Base-by-base conservation (phyloP, 164 flowering plant genomes). In the Santalum album region DNA sequence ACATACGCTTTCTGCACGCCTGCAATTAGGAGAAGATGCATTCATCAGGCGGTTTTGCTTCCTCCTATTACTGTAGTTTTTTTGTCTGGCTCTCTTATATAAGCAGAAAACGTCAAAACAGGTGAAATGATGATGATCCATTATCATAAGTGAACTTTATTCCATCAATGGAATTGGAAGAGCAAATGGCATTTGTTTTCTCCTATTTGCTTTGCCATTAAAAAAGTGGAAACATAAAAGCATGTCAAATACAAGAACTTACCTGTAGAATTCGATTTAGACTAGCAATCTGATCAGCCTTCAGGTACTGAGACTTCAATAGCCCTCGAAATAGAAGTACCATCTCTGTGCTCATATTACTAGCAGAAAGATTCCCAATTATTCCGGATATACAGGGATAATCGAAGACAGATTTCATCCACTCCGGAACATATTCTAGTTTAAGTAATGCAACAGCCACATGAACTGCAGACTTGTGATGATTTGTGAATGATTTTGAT, bases 261-360 rank as follows among this genome's bases (percentile, higher is more conserved):
- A 85, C 99, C 97, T 85, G 97, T 51, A 89, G 74, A 5, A 82
- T 56, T 44, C 50, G 65, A 69, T 71, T 75, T 12, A 92, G 65
- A 40, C 59, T 58, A 12, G 67, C 60, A 42, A 83, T 68, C 24
- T 87, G 92, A 51, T 83, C 80, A 24, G 73, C 25, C 9, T 69
- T 77, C 56, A 92, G 71, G 67, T 66, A 79, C 11, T 67, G 68
- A 15, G 72, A 68, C 18, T 32, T 53, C 54, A 74, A 51, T 18
- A 92, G 76, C 71, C 75, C 81, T 47, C 72, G 72, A 61, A 85
- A 79, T 51, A 92, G 64, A 38, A 67, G 57, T 20, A 80, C 82
- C 50, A 80, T 65, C 66, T 89, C 92, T 20, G 48, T 38, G 55
- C 68, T 80, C 48, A 89, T 48, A 53, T 78, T 74, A 57, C 70